phyloP scores from a whole-genome alignment of 2,329 filamentous ascomycete genomes.

The Diaporthe humulicola region DNA sequence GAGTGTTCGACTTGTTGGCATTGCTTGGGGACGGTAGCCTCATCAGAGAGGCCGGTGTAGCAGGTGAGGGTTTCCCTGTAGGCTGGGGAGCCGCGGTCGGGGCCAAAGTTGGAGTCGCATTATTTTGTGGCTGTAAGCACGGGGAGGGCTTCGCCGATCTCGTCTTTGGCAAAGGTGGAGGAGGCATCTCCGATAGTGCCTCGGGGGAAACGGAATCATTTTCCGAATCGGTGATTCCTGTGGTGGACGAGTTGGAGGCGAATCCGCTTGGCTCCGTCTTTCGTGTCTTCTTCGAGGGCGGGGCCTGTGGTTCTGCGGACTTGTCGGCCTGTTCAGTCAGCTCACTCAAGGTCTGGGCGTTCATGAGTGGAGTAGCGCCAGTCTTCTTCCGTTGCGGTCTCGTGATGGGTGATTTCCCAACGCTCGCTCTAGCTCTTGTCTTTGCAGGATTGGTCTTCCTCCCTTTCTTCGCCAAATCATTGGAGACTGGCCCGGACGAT shows the following conservation, averaged over 20 bases:
- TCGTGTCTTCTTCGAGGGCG: slow-evolving; percentile 54
- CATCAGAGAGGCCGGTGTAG: slow-evolving; percentile 92
- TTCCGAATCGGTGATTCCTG: slow-evolving; percentile 68
- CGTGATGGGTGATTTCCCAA: slow-evolving; percentile 80
- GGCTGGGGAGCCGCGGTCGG: slow-evolving; percentile 44
- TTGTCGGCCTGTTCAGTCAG: slow-evolving; percentile 52
- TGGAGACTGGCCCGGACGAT: slow-evolving; percentile 54
- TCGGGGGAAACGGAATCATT: slow-evolving; percentile 76
- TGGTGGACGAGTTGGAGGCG: slow-evolving; percentile 52
- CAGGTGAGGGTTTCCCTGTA: slow-evolving; percentile 69
- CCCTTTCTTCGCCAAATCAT: slow-evolving; percentile 65
- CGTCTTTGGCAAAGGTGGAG: slow-evolving; percentile 75
- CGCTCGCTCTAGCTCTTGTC: slow-evolving; percentile 63
- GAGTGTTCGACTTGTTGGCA: slow-evolving; percentile 60
- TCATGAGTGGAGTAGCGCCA: slow-evolving; percentile 66
- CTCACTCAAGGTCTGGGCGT: slow-evolving; percentile 68
- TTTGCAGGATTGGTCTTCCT: slow-evolving; percentile 67
- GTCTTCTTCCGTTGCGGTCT: slow-evolving; percentile 73
- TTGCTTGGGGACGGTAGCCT: slow-evolving; percentile 70
- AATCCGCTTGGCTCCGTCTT: slow-evolving; percentile 44
- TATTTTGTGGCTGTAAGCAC: slow-evolving; percentile 70
- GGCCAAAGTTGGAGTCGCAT: slow-evolving; percentile 42
- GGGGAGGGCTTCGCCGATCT: slow-evolving; percentile 76
- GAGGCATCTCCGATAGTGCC: slow-evolving; percentile 75
- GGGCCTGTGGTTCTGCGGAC: slow-evolving; percentile 56